A percentile compares a stretch with the other conserved stretches of the same genome.
Conservation (phyloP, 257 asterid species). For the Sherardia arvensis region DNA sequence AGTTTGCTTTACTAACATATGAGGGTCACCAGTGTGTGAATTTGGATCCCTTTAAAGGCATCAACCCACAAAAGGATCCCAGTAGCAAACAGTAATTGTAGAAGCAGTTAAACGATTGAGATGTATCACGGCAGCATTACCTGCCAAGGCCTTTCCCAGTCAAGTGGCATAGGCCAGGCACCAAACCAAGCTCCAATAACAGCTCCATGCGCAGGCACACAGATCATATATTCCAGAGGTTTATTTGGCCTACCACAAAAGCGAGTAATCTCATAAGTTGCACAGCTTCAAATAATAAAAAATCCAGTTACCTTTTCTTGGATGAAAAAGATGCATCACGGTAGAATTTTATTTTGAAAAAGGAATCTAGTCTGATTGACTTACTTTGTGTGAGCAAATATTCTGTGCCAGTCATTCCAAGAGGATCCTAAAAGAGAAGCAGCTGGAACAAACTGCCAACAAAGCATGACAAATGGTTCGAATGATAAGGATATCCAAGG, state of each 20-base stretch:
- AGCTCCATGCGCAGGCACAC: slow-evolving; percentile 83
- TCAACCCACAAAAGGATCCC: neutral
- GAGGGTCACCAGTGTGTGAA: too few species aligned
- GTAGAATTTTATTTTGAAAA: neutral
- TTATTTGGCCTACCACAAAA: slow-evolving; percentile 40
- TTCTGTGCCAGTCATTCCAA: slow-evolving; percentile 74
- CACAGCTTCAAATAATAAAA: neutral
- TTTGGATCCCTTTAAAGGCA: neutral
- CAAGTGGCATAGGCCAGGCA: slow-evolving; percentile 99
- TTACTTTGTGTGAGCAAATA: slow-evolving; percentile 68
- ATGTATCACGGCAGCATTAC: slow-evolving; percentile 23
- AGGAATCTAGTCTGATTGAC: neutral
- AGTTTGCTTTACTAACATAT: too few species aligned
- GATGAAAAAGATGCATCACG: neutral
- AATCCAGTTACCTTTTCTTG: neutral
- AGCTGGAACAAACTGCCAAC: slow-evolving; percentile 71
- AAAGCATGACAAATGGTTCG: neutral
- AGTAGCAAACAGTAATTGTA: neutral
- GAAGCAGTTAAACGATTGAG: neutral
- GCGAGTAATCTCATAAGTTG: neutral
- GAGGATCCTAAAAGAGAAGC: slow-evolving; percentile 79
- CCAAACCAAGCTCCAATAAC: slow-evolving; percentile 96
- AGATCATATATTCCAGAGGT: slow-evolving; percentile 50
- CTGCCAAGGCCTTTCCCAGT: slow-evolving; percentile 99
- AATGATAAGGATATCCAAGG: neutral